Evolutionary conservation across 1,139 yeast species (phyloP), one percentile per base, ranked within the genome.

Genomic region (Blastobotrys niveus): DNA sequence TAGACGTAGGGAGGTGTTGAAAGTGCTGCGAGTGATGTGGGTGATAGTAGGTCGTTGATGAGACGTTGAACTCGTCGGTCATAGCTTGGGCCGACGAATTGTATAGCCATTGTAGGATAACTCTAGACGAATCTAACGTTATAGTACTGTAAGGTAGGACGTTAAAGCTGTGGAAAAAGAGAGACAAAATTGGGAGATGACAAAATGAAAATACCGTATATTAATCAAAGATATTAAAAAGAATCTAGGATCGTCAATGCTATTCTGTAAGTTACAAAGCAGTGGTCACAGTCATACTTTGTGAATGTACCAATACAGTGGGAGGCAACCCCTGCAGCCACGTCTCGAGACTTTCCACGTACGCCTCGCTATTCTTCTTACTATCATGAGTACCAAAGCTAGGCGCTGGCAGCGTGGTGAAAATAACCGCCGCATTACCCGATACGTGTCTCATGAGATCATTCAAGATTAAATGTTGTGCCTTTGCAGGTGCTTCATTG

Each of bases 281-380:
- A 10, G 96, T 89, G 0, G 98, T 91, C 1, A 91, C 97, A 0
- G 98, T 91, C 70, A 89, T 87, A 0, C 95, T 82, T 64, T 88
- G 95, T 0, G 96, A 86, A 60, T 91, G 89, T 46, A 91, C 72
- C 50, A 91, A 65, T 59, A 91, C 62, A 3, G 79, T 73, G 0
- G 97, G 96, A 0, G 96, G 96, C 37, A 91, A 66, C 8, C 75
- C 87, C 43, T 79, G 76, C 46, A 88, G 71, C 94, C 96, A 86
- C 12, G 84, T 65, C 39, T 88, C 83, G 46, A 91, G 68, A 53
- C 82, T 82, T 46, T 79, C 79, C 9, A 84, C 77, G 58, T 88
- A 91, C 37, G 82, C 88, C 44, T 79, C 67, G 38, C 94, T 76
- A 22, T 80, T 91, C 12, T 70, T 74, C 43, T 77, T 80, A 51